Evolutionary conservation across 2,329 filamentous ascomycete species (phyloP).

Genomic region (Hypoxylon rubiginosum): DNA sequence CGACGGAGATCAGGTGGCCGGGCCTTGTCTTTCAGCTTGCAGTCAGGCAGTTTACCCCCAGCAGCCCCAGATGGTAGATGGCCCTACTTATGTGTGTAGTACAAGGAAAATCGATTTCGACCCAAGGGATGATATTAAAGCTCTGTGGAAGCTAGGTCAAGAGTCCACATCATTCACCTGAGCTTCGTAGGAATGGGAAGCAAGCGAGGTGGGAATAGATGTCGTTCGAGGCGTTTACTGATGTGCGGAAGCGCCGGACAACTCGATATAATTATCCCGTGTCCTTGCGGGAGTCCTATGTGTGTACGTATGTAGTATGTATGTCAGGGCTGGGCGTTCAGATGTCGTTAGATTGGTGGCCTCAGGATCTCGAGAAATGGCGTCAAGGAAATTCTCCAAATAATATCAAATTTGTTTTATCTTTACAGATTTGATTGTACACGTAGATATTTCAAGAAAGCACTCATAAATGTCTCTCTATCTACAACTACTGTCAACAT

Average conservation of each 20-base stretch:
- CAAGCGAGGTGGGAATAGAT: conserved; percentile 7
- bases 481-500: conserved; percentile 22
- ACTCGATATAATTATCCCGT: conserved; percentile 28
- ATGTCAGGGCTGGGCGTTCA: conserved; percentile 3
- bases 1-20: conserved; percentile 42
- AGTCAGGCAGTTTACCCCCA: conserved; percentile 16
- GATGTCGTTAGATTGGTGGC: not conserved
- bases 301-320: too few species aligned
- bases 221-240: conserved; percentile 18
- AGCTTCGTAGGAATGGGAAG: conserved; percentile 8
- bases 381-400: conserved; percentile 8
- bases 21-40: conserved; percentile 24
- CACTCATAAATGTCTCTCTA: conserved; percentile 19
- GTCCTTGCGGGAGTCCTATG: not conserved
- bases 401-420: conserved; percentile 14
- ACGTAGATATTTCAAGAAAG: conserved; percentile 1
- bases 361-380: conserved; percentile 2
- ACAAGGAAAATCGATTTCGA: conserved; percentile 16
- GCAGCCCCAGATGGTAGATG: too few species aligned
- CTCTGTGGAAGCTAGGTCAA: not conserved
- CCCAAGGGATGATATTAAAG: not conserved
- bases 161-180: not conserved
- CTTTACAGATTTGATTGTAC: not conserved
- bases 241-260: conserved; percentile 40
- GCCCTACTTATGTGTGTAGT: conserved; percentile 11